Conservation (phyloP, 2,329 filamentous ascomycete genomes). For the Botryosphaeria dothidea region DNA sequence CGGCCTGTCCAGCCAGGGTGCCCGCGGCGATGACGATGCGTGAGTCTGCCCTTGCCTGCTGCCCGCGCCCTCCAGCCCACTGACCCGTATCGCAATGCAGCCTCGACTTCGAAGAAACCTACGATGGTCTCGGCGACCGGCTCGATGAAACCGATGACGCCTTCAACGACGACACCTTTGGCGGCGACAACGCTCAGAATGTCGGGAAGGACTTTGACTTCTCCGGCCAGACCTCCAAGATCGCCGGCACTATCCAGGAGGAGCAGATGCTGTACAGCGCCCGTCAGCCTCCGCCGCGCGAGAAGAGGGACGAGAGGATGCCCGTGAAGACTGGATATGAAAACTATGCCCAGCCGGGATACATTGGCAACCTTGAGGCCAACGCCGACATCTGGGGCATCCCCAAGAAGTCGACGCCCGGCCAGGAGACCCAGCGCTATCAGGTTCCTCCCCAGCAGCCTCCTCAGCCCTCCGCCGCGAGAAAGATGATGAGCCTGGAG, state of each 20-base stretch:
- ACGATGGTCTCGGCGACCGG: conserved; percentile 88
- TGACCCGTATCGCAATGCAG: conserved; percentile 44
- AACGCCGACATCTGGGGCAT: conserved; percentile 92
- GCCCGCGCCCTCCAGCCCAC: conserved; percentile 43
- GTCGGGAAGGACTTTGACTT: conserved; percentile 97
- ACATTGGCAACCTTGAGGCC: conserved; percentile 86
- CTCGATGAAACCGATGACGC: conserved; percentile 90
- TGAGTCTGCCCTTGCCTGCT: conserved; percentile 38
- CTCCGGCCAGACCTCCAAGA: conserved; percentile 87
- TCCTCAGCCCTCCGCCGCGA: conserved; percentile 37
- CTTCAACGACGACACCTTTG: conserved; percentile 96
- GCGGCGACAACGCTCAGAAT: conserved; percentile 49
- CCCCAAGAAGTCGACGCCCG: conserved; percentile 54
- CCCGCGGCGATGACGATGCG: conserved; percentile 59
- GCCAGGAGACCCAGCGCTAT: conserved; percentile 27
- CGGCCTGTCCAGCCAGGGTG: conserved; percentile 64
- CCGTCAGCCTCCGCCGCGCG: conserved; percentile 62
- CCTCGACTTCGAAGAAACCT: conserved; percentile 93
- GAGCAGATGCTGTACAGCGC: conserved; percentile 84
- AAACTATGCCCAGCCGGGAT: conserved; percentile 81
- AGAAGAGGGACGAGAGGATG: conserved; percentile 51
- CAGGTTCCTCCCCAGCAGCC: conserved; percentile 27
- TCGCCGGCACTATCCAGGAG: conserved; percentile 82
- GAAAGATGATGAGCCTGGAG: conserved; percentile 92
- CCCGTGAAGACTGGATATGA: conserved; percentile 84